phyloP scores from a whole-genome alignment of 208 protist species.

The Naegleria gruberi region DNA sequence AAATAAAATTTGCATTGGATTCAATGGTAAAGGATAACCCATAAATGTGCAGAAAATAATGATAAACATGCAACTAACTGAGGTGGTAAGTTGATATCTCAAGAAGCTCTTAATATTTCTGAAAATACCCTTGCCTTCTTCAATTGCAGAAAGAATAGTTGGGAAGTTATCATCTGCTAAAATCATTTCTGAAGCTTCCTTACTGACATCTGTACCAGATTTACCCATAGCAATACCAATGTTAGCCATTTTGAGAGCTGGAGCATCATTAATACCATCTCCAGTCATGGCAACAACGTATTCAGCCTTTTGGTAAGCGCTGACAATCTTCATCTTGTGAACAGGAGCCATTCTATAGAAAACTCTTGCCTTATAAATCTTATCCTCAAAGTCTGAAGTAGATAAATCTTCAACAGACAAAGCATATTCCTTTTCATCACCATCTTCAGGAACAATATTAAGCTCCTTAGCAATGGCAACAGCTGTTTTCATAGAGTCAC shows the following conservation, averaged over 20 bases:
- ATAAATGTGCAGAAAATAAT: slow-evolving; percentile 55
- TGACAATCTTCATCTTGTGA: slow-evolving; percentile 57
- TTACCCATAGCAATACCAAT: slow-evolving; percentile 96
- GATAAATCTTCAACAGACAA: slow-evolving; percentile 39
- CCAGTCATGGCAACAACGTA: slow-evolving; percentile 69
- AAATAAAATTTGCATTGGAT: slow-evolving; percentile 84
- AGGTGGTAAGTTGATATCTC: slow-evolving; percentile 92
- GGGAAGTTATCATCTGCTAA: slow-evolving; percentile 90
- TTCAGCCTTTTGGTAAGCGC: slow-evolving; percentile 35
- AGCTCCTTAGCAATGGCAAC: slow-evolving; percentile 52
- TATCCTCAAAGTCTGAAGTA: slow-evolving; percentile 17
- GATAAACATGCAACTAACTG: slow-evolving; percentile 63
- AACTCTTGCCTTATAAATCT: slow-evolving; percentile 25
- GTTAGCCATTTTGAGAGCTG: slow-evolving; percentile 94
- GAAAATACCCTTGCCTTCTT: slow-evolving; percentile 88
- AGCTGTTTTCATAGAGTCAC: slow-evolving; percentile 70
- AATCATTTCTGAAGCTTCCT: slow-evolving; percentile 90
- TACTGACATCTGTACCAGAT: slow-evolving; percentile 91
- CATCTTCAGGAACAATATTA: slow-evolving; percentile 60
- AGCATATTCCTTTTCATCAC: neutral
- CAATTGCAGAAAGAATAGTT: slow-evolving; percentile 88
- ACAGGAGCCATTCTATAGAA: slow-evolving; percentile 44
- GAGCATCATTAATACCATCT: slow-evolving; percentile 80
- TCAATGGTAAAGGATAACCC: slow-evolving; percentile 54
- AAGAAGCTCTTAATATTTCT: slow-evolving; percentile 95